Evolutionary conservation across 345 rosid species (phyloP).

Genomic region (Firmiana major): DNA sequence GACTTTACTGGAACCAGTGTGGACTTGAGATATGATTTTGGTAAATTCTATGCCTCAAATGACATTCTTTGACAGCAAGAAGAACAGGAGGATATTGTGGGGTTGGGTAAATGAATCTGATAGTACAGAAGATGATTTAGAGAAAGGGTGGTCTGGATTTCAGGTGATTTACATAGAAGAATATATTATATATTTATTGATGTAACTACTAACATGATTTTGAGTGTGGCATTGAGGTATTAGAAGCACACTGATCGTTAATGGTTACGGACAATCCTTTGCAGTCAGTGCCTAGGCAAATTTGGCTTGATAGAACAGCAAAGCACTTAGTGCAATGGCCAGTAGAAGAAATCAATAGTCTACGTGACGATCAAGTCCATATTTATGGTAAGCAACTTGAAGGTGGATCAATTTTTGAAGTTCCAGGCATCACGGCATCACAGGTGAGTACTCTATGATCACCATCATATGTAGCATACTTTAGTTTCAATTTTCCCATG

Average conservation of each 20-base stretch:
- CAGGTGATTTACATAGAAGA: slow-evolving; percentile 35
- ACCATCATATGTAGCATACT: background rate
- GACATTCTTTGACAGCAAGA: slow-evolving; percentile 52
- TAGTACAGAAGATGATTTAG: slow-evolving; percentile 38
- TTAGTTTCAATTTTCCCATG: background rate
- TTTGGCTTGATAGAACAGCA: slow-evolving; percentile 33
- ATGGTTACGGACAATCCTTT: slow-evolving; percentile 6
- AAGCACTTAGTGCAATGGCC: slow-evolving; percentile 66
- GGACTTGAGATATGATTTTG: slow-evolving; percentile 59
- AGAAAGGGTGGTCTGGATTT: slow-evolving; percentile 72
- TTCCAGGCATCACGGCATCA: slow-evolving; percentile 46
- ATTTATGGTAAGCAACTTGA: slow-evolving; percentile 21
- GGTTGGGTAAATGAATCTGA: slow-evolving; percentile 66
- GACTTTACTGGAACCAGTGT: slow-evolving; percentile 34
- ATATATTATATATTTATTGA: background rate
- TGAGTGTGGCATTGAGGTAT: background rate
- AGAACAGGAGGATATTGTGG: slow-evolving; percentile 54
- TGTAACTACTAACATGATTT: background rate
- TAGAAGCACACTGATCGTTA: background rate
- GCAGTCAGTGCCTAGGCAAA: slow-evolving; percentile 57
- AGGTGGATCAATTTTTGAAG: slow-evolving; percentile 36
- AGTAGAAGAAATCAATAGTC: slow-evolving; percentile 47
- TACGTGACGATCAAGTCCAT: slow-evolving; percentile 32
- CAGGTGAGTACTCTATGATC: slow-evolving; percentile 28
- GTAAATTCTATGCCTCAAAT: slow-evolving; percentile 66